Conservation (phyloP, 495 filamentous ascomycete species). For the Emericellopsis terricola region DNA sequence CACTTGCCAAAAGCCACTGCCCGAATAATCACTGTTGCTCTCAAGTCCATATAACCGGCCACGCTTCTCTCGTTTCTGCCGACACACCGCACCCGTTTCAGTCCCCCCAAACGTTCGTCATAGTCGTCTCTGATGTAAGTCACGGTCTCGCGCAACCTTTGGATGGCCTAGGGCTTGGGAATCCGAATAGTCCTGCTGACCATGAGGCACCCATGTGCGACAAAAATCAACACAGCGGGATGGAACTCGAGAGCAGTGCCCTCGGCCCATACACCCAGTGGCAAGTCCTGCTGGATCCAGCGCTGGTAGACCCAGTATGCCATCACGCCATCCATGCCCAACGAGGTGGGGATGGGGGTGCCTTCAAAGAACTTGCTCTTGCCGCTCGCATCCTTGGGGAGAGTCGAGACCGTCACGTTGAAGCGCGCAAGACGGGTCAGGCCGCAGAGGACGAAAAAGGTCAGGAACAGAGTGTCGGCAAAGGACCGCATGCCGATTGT, state of each 20-base stretch:
- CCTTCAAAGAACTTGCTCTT: slow-evolving; percentile 94
- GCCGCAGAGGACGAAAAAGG: slow-evolving; percentile 88
- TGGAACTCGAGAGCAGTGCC: slow-evolving; percentile 71
- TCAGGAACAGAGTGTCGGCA: slow-evolving; percentile 66
- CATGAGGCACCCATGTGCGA: slow-evolving; percentile 78
- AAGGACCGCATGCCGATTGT: slow-evolving; percentile 76
- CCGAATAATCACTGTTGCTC: no score
- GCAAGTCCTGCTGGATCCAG: slow-evolving; percentile 61
- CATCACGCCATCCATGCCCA: slow-evolving; percentile 69
- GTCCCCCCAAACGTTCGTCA: no score
- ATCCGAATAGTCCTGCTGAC: slow-evolving; percentile 87
- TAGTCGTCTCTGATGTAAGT: no score
- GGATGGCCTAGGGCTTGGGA: slow-evolving; percentile 97
- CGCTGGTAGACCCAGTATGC: slow-evolving; percentile 70
- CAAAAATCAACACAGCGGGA: slow-evolving; percentile 66
- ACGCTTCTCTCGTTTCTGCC: no score
- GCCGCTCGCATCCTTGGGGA: slow-evolving; percentile 81
- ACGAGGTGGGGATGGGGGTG: slow-evolving; percentile 81
- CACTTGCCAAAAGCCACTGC: no score
- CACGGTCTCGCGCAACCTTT: no score
- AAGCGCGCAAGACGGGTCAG: slow-evolving; percentile 88
- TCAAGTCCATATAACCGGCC: no score
- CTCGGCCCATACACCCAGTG: slow-evolving; percentile 43
- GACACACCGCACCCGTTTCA: no score
- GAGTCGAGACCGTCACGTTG: slow-evolving; percentile 76